phyloP scores from a whole-genome alignment of 495 filamentous ascomycete genomes.

The Penicillium flavigenum region DNA sequence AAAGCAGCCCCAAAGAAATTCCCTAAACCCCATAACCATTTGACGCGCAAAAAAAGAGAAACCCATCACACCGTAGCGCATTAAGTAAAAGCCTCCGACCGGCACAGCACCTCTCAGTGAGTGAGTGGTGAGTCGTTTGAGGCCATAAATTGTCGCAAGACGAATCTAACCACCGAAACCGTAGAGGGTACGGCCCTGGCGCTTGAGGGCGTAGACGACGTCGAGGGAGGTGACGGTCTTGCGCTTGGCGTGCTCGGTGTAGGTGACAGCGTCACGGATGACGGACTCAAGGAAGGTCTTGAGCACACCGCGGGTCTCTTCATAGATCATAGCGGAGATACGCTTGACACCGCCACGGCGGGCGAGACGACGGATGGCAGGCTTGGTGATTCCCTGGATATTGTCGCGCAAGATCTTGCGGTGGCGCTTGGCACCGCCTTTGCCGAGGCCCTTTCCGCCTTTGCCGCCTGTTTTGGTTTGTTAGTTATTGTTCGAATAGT shows the following conservation, averaged over 20 bases:
- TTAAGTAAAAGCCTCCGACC: slow-evolving; percentile 11
- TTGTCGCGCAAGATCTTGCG: slow-evolving; percentile 99
- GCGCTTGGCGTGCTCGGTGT: slow-evolving; percentile 95
- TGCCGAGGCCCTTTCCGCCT: slow-evolving; percentile 81
- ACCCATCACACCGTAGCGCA: slow-evolving; percentile 33
- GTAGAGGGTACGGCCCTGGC: slow-evolving; percentile 94
- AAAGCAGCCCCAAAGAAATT: slow-evolving; percentile 1
- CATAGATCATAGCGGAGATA: slow-evolving; percentile 70
- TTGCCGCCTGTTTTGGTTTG: slow-evolving; percentile 66
- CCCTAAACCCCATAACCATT: slow-evolving; percentile 7
- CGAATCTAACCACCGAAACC: slow-evolving; percentile 91
- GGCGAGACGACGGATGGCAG: slow-evolving; percentile 66
- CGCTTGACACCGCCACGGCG: slow-evolving; percentile 65
- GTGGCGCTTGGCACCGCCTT: slow-evolving; percentile 98
- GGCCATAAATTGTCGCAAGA: slow-evolving; percentile 2
- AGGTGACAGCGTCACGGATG: slow-evolving; percentile 94
- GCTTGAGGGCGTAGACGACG: slow-evolving; percentile 93
- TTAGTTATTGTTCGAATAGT: slow-evolving; percentile 23
- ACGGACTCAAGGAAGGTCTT: slow-evolving; percentile 66
- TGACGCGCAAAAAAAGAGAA: slow-evolving; percentile 6
- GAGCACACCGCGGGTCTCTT: slow-evolving; percentile 66
- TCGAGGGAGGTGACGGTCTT: slow-evolving; percentile 96
- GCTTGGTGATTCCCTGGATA: slow-evolving; percentile 85
- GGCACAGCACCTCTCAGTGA: not conserved
- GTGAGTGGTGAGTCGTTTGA: not conserved